Base-by-base conservation (phyloP, 805 yeast genomes). In the Sugiyamaella americana region DNA sequence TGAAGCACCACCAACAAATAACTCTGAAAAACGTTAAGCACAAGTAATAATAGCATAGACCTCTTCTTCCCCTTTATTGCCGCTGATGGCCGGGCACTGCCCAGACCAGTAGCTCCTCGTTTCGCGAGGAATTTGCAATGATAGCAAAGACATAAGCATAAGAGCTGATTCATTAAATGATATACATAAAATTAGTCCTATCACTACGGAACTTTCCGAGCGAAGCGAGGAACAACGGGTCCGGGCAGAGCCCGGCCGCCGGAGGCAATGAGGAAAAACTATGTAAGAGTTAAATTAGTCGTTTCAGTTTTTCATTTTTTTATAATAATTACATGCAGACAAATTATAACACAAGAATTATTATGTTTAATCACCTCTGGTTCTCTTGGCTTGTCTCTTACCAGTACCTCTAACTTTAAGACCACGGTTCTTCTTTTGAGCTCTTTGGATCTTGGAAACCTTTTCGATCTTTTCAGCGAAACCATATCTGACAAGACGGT, bases 381-480 rank as follows among this genome's bases (percentile, higher is more conserved):
- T 57, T 50, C 69, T 65, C 65, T 88, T 89, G 75, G 95, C 94
- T 75, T 82, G 84, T 74, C 86, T 81, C 73, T 80, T 84, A 70
- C 89, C 95, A 68, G 98, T 93, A 84, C 99, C 99, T 70, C 91
- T 88, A 84, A 87, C 74, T 86, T 93, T 93, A 88, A 84, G 83
- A 70, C 85, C 96, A 55, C 97, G 88, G 95, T 93, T 93, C 89
- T 93, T 91, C 88, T 85, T 87, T 82, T 91, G 98, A 78, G 93
- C 93, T 83, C 98, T 87, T 82, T 93, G 98, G 80, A 89, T 96
- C 88, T 98, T 89, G 67, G 97, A 87, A 66, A 96, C 79, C 81
- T 87, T 88, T 76, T 91, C 97, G 68, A 84, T 89, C 83, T 87
- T 88, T 65, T 78, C 78, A 70, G 95, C 97, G 71, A 89, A 81